Evolutionary conservation across 768 basidiomycete species (phyloP), one percentile per base, ranked within the genome.

Genomic region (Mycena amicta): DNA sequence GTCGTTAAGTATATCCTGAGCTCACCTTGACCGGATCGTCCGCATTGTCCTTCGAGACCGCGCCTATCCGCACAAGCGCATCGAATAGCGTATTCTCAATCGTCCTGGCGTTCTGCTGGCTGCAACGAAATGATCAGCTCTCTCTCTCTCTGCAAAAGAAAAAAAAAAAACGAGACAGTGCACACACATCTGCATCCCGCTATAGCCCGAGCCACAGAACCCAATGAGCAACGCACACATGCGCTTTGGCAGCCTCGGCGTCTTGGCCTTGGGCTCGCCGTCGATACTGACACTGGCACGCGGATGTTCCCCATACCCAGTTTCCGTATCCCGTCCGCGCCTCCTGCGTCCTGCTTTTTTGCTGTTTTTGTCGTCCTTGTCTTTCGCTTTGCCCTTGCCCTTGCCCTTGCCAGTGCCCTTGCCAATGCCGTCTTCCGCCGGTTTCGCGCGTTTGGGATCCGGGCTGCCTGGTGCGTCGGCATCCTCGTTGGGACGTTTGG

Each of bases 131-230:
- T n/a, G n/a, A 41, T 61, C 51, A 54, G 16, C 15, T 18, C 30
- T 40, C 33, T 15, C n/a, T n/a, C n/a, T n/a, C n/a, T n/a, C n/a
- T n/a, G 28, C 5, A 33, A 29, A 50, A 16, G 46, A 28, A 22
- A 26, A 11, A 23, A 43, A 50, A 27, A 23, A 55, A 27, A 15
- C 39, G 29, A 60, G 29, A 31, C 22, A 39, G 29, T 33, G 40
- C 37, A 81, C 93, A 69, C 69, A 97, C 96, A 95, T 90, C 76
- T 98, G 96, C 92, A 97, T 98, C 23, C 96, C 96, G 66, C 83
- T 89, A 71, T 88, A 97, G 1, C 92, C 93, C 0, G 92, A 87
- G 5, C 96, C 96, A 73, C 92, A 93, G 66, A 94, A 98, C 2
- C 95, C 95, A 26, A 98, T 77, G 52, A 97, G 74, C 47, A 98